Evolutionary conservation across 2,329 filamentous ascomycete genomes (phyloP).

Genomic region (Fusarium papillatum): DNA sequence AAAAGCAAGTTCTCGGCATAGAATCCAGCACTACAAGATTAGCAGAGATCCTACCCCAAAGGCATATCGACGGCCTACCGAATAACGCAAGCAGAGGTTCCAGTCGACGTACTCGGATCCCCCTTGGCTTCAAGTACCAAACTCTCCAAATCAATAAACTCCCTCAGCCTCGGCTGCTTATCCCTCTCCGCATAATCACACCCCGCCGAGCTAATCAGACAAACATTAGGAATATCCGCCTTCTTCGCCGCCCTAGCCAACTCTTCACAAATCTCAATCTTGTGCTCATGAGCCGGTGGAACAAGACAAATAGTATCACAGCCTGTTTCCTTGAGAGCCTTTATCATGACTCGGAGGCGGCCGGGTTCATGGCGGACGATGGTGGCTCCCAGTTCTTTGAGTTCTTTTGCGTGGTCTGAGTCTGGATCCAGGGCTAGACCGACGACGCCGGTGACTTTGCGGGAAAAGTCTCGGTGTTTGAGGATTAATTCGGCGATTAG

Average conservation of each 20-base stretch:
- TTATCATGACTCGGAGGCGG: slow-evolving; percentile 12
- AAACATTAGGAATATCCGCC: slow-evolving; percentile 19
- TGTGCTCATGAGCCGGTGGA: slow-evolving; percentile 17
- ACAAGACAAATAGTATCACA: slow-evolving; percentile 22
- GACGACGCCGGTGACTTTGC: slow-evolving; percentile 55
- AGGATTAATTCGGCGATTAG: slow-evolving; percentile 64
- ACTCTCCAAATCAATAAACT: slow-evolving; percentile 65
- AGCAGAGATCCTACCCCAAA: accelerated
- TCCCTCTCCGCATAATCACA: slow-evolving; percentile 57
- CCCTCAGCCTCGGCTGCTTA: slow-evolving; percentile 61
- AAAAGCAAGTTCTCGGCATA: slow-evolving; percentile 20
- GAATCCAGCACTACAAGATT: slow-evolving; percentile 5
- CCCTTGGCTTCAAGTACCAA: slow-evolving; percentile 59
- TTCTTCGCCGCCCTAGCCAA: slow-evolving; percentile 14
- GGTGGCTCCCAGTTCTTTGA: slow-evolving; percentile 15
- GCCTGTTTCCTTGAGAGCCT: background rate
- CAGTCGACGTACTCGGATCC: slow-evolving; percentile 23
- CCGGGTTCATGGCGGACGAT: slow-evolving; percentile 17
- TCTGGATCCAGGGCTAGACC: slow-evolving; percentile 57
- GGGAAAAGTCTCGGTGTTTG: slow-evolving; percentile 56
- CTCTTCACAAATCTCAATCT: slow-evolving; percentile 19
- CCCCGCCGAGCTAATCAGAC: slow-evolving; percentile 18
- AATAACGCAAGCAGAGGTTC: slow-evolving; percentile 17
- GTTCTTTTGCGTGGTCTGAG: slow-evolving; percentile 21
- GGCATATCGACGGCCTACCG: background rate